These are phyloP conservation scores for Colletotrichum viniferum DNA, from an alignment of 2,329 filamentous ascomycete genomes.

Conservation along the genomic window DNA sequence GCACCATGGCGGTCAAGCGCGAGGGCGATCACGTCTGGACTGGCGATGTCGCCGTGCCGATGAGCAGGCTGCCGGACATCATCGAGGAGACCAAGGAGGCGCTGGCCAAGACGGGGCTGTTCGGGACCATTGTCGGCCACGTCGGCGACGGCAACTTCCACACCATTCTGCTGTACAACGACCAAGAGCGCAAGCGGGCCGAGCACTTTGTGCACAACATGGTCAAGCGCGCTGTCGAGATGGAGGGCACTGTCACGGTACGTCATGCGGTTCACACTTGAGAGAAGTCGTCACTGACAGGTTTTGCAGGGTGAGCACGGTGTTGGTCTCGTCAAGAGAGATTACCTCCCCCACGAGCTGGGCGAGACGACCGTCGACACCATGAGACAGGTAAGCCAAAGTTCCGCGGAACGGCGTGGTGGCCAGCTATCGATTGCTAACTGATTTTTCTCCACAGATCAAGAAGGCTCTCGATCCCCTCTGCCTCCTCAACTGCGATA, in stretches of 20 bases:
- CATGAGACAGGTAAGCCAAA: conserved; percentile 73
- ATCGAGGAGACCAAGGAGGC: conserved; percentile 72
- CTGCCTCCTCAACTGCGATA: conserved; percentile 72
- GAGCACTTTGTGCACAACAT: conserved; percentile 79
- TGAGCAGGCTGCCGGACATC: conserved; percentile 73
- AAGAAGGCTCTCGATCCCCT: conserved; percentile 82
- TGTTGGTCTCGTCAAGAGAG: conserved; percentile 82
- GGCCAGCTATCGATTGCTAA: background rate
- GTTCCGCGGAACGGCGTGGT: background rate
- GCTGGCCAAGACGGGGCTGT: conserved; percentile 46
- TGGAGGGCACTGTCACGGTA: conserved; percentile 82
- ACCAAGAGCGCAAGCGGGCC: conserved; percentile 69
- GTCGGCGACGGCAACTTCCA: conserved; percentile 84
- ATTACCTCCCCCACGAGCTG: conserved; percentile 81
- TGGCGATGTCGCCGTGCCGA: conserved; percentile 84
- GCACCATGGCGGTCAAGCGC: conserved; percentile 70
- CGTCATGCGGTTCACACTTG: conserved; percentile 24
- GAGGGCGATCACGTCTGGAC: conserved; percentile 80
- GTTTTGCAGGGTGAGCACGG: conserved; percentile 73
- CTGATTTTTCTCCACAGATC: conserved; percentile 54
- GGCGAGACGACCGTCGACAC: conserved; percentile 76
- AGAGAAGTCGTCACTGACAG: background rate
- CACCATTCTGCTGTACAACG: conserved; percentile 64
- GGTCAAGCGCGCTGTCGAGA: conserved; percentile 84
- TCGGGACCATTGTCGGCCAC: conserved; percentile 67